Base-by-base conservation (phyloP, 1,139 yeast species). In the Debaryomycetaceae sp. region DNA sequence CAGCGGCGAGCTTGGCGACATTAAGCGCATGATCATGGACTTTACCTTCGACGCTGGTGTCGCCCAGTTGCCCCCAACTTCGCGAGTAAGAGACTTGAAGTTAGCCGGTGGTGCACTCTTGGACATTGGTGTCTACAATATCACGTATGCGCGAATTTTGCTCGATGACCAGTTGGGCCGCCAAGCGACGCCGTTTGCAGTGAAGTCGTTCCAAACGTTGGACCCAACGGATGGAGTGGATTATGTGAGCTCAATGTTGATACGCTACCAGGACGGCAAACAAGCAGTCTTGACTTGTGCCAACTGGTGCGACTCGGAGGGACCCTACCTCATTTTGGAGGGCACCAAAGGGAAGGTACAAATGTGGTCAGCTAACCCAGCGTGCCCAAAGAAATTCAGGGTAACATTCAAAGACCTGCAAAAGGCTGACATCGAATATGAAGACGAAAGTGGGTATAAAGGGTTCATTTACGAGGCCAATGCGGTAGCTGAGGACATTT, bases 101-200 rank as follows among this genome's bases (percentile, higher is more conserved):
- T 61, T 75, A 24, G 83, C 78, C 7, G 84, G 79, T 9, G 83
- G 84, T 21, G 75, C 79, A 0, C 48, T 75, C 29, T 61, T 76
- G 40, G 84, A 77, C 44, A 57, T 77, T 35, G 83, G 84, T 2
- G 65, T 77, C 28, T 78, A 78, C 43, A 58, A 78, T 4, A 45
- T 75, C 33, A 75, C 79, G 41, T 77, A 65, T 38, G 53, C 59
- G 14, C 51, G 75, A 35, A 44, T 65, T 11, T 52, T 66, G 25
- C 49, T 67, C 35, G 68, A 66, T 42, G 55, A 51, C 19, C 46
- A 58, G 16, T 44, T 51, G 1, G 64, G 60, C 12, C 34, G 43
- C 3, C 37, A 56, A 3, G 55, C 53, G 31, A 40, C 54, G 5
- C 43, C 49, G 12, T 66, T 61, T 35, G 48, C 48, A 13, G 38